Base-by-base conservation (phyloP, 192 early-diverging fungal species). In the Linnemannia zychae region DNA sequence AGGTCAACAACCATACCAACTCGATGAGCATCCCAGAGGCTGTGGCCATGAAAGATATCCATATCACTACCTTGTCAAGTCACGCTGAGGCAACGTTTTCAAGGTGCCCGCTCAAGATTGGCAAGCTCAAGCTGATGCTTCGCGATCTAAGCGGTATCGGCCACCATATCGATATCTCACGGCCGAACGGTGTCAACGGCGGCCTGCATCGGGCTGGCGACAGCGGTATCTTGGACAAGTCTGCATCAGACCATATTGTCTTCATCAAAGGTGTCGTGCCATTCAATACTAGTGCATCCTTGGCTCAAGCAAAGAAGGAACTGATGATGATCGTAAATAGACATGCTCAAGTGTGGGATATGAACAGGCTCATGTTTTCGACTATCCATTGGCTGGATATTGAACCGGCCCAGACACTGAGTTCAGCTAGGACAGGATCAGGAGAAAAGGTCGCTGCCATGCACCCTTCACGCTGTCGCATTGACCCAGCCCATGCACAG, bases 321-420 rank as follows among this genome's bases (percentile, higher is more conserved):
- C 77, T 85, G 31, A 40, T 66, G 67, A 79, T 46, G 46, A 85
- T 79, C 6, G 72, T 65, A 1, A 34, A 77, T 33, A 68, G 74
- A 44, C 79, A 85, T 44, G 70, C 83, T 7, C 76, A 46, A 0
- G 40, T 76, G 2, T 85, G 83, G 83, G 77, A 85, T 37, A 79
- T 79, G 77, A 85, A 85, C 47, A 67, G 74, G 57, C 70, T 85
- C 18, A 68, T 85, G 36, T 85, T 85, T 72, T 73, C 78, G 24
- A 85, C 77, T 36, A 75, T 85, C 9, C 83, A 85, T 37, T 85
- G 83, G 83, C 65, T 85, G 33, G 83, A 85, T 18, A n/a, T 85
- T 36, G 83, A 85, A 44, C 83, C 83, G 15, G 73, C 77, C 11
- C 52, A 63, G 33, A 40, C 68, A n/a, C 16, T 79, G 22, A 65